phyloP scores from a whole-genome alignment of 345 rosid genomes.

The Kandelia obovata region DNA sequence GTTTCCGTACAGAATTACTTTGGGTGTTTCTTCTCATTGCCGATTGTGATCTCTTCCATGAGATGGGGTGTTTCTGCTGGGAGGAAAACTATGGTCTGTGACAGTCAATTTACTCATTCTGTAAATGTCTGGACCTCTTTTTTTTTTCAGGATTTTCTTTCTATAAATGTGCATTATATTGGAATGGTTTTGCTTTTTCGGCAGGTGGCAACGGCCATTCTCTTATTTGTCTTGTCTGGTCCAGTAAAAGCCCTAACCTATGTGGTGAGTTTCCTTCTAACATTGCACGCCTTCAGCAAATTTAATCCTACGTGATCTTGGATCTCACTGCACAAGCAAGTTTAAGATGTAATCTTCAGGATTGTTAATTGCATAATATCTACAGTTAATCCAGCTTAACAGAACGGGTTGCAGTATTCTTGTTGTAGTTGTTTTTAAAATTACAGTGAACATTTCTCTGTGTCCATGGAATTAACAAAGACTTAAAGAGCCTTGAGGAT shows the following conservation, averaged over 20 bases:
- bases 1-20: slow-evolving; percentile 70
- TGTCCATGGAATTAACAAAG: too few species aligned
- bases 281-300: too few species aligned
- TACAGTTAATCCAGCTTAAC: background rate
- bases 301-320: background rate
- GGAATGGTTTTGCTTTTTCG: slow-evolving; percentile 18
- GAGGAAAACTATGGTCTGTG: slow-evolving; percentile 84
- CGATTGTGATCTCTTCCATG: slow-evolving; percentile 77
- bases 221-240: slow-evolving; percentile 84
- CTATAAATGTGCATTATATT: background rate
- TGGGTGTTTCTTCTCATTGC: slow-evolving; percentile 90
- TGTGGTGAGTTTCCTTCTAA: slow-evolving; percentile 51
- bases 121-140: background rate
- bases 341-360: background rate
- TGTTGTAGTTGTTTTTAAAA: too few species aligned
- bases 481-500: too few species aligned
- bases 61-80: slow-evolving; percentile 93
- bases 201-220: slow-evolving; percentile 86
- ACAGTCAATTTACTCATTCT: background rate
- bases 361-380: background rate
- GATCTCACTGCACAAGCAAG: background rate
- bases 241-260: slow-evolving; percentile 81
- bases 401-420: background rate
- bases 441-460: background rate
- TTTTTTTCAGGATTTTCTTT: background rate